Base-by-base conservation (phyloP, 257 asterid species). In the Solanum corneliomulleri region DNA sequence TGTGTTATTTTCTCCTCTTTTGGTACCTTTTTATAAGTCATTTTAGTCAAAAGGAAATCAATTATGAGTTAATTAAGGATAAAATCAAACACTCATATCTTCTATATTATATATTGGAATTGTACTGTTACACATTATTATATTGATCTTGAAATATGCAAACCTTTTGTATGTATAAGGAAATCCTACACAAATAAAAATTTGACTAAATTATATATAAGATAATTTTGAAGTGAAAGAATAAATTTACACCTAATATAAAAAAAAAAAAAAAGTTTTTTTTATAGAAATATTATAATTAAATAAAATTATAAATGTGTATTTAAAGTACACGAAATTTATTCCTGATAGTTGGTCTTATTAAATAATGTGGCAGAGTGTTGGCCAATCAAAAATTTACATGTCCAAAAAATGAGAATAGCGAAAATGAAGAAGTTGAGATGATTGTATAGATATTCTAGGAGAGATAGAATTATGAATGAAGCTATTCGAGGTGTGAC, bases 401-500 rank as follows among this genome's bases (percentile, higher is more conserved):
- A 0, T 21, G 27, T 21, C 2, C 0, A 21, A 2, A 21, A 60
- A 6, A 60, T 21, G 68, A 60, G 1, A 16, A 52, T 52, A 52
- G 23, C 4, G 1, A 16, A 52, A 16, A 52, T 52, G 23, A 16
- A 1, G 0, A 16, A 52, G 10, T 52, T 52, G 58, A 49, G 9
- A 49, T 5, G 23, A 10, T 9, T 52, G 23, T 6, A 9, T 52
- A 0, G 23, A 52, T 16, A 52, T 52, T 16, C 0, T 52, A 16
- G 2, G 62, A 52, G 62, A 52, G 23, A 52, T 52, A 6, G 1
- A 52, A 52, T 16, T 0, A 2, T 9, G 10, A 52, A 52, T 52
- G 9, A 52, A 52, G 1, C 23, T 16, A 2, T 16, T 16, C 23
- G n/a, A 0, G 10, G 0, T 16, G 0, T 16, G 62, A 52, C n/a